These are phyloP conservation scores for Sphagnum tenellum DNA, from an alignment of 225 moss, liverwort and hornwort genomes.

Conservation along the genomic window DNA sequence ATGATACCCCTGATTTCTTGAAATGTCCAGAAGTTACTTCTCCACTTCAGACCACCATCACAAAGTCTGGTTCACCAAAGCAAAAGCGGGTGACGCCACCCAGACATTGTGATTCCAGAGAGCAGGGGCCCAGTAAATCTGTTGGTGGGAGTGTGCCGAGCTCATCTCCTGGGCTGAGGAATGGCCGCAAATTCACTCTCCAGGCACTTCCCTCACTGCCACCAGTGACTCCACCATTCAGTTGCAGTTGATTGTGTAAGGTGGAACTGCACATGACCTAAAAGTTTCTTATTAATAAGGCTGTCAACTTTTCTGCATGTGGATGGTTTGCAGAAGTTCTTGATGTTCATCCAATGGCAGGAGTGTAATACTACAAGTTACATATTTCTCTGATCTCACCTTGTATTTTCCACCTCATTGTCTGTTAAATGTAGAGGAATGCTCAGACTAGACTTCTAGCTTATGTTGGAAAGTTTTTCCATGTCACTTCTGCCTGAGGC, in stretches of 20 bases:
- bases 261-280: too few species aligned
- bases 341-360: too few species aligned
- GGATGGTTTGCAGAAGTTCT: too few species aligned
- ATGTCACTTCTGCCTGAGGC: too few species aligned
- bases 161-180: constrained; percentile 51
- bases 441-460: too few species aligned
- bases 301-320: too few species aligned
- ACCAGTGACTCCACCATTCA: constrained; percentile 29
- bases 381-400: too few species aligned
- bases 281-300: too few species aligned
- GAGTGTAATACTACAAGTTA: too few species aligned
- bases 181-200: constrained; percentile 78
- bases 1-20: constrained; percentile 54
- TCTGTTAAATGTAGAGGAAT: too few species aligned
- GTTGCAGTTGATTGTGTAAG: constrained; percentile 16
- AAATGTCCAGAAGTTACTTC: constrained; percentile 54
- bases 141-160: constrained; percentile 19
- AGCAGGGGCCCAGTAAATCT: constrained; percentile 25
- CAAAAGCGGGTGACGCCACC: constrained; percentile 90
- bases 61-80: constrained; percentile 77
- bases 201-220: constrained; percentile 65
- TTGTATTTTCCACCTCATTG: too few species aligned
- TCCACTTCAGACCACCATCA: constrained; percentile 52
- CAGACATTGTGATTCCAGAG: constrained; percentile 50
- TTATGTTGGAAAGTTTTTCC: too few species aligned